Base-by-base conservation (phyloP, 352 stramenopile genomes). In the Elongisporangium prolatum region DNA sequence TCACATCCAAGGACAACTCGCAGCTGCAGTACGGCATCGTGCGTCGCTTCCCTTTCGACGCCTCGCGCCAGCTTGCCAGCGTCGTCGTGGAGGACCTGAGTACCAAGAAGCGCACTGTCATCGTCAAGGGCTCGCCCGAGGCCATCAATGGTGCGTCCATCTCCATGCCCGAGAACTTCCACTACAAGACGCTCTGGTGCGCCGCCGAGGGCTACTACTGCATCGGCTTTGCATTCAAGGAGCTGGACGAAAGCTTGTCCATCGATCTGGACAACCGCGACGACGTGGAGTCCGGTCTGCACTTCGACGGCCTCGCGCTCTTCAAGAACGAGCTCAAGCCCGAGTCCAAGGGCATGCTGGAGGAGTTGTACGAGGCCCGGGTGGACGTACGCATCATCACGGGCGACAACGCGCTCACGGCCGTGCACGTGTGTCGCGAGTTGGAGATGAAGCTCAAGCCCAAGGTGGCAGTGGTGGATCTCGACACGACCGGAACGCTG, bases 321-420 rank as follows among this genome's bases (percentile, higher is more conserved):
- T 97, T 96, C 69, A 69, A 88, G 67, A 97, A 97, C 60, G 67
- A 77, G 28, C 72, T 96, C 55, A 93, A 91, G 60, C 60, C 75
- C 13, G 80, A 96, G 40, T 83, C 76, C 5, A 70, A 70, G 49
- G 63, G 58, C 3, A 84, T 94, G 53, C 76, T 97, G 18, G 22
- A 59, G 17, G 72, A 95, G 54, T 65, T 97, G 16, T 65, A 79
- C 22, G 63, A 64, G 21, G 87, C 82, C 16, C 69, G 74, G 20
- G 81, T 97, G 47, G 66, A 80, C 25, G 68, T 81, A 21, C 74
- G 72, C 10, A 89, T 96, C 59, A 88, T 97, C 50, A 96, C 89
- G 2, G 86, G 84, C 2, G 86, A 96, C 63, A 87, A 87, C 51
- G 73, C 74, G 5, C 40, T 86, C 10, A 84, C 71, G 3, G 80